A percentile compares a stretch with the other conserved stretches of the same genome.
phyloP scores from a whole-genome alignment of 257 asterid species.

The Lithospermum erythrorhizon region DNA sequence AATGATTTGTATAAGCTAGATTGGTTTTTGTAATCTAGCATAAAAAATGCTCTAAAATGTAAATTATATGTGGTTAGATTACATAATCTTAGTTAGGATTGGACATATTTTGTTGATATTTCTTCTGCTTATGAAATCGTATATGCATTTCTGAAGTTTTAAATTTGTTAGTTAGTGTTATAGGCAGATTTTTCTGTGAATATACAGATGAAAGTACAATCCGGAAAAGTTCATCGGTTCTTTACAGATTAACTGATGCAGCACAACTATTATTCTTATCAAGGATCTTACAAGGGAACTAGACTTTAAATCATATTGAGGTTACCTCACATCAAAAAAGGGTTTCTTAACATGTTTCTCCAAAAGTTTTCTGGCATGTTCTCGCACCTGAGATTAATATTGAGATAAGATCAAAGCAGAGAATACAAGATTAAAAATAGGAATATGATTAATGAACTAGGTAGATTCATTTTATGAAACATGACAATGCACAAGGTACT shows the following conservation, averaged over 20 bases:
- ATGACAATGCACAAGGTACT: too few relatives aligned
- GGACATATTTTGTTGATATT: too few relatives aligned
- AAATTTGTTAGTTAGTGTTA: not conserved
- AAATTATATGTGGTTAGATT: too few relatives aligned
- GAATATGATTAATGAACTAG: not conserved
- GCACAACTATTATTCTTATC: not conserved
- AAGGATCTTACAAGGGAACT: not conserved
- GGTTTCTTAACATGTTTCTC: slow-evolving; percentile 90
- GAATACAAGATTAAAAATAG: too few relatives aligned
- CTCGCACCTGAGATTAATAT: slow-evolving; percentile 50
- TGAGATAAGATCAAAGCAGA: too few relatives aligned
- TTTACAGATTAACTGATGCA: not conserved
- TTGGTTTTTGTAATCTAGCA: not conserved
- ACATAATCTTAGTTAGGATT: too few relatives aligned
- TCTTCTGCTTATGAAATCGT: too few relatives aligned
- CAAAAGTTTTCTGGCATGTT: slow-evolving; percentile 94
- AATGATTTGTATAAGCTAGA: too few relatives aligned
- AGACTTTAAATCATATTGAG: not conserved
- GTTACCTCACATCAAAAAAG: slow-evolving; percentile 79
- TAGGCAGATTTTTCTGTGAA: not conserved
- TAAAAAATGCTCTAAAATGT: not conserved
- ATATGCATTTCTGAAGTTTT: not conserved
- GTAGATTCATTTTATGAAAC: not conserved
- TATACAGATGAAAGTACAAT: not conserved
- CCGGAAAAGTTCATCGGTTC: not conserved